A percentile compares a stretch with the other conserved stretches of the same genome.
Evolutionary conservation across 2,329 filamentous ascomycete species (phyloP).

Genomic region (Didymella arachidicola): DNA sequence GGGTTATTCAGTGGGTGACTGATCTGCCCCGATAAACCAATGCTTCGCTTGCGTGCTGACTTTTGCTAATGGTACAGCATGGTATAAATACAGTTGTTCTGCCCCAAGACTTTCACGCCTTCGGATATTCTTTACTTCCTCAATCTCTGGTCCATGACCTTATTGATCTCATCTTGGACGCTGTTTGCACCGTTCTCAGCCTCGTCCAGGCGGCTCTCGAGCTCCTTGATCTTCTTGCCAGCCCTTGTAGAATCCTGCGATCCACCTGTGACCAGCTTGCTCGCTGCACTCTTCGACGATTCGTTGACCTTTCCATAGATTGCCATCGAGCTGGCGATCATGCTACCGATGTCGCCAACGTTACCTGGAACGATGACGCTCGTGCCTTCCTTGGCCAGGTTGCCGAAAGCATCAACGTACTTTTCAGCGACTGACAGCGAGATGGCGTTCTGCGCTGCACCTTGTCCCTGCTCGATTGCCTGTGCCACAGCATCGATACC

Average conservation of each 20-base stretch:
- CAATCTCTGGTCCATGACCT: constrained; percentile 48
- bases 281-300: constrained; percentile 73
- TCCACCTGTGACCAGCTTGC: constrained; percentile 48
- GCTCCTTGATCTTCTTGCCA: constrained; percentile 42
- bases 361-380: constrained; percentile 96
- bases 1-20: constrained; percentile 24
- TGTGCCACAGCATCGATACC: constrained; percentile 88
- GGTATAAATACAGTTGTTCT: constrained; percentile 41
- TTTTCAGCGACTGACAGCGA: constrained; percentile 93
- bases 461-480: constrained; percentile 75
- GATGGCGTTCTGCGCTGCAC: constrained; percentile 81
- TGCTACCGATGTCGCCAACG: constrained; percentile 91
- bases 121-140: constrained; percentile 30
- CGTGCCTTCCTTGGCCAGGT: constrained; percentile 93
- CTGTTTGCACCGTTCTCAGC: constrained; percentile 33
- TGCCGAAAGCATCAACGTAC: constrained; percentile 94
- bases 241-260: constrained; percentile 31
- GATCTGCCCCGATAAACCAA: constrained; percentile 28
- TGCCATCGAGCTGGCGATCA: constrained; percentile 95
- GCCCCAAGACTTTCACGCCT: not conserved
- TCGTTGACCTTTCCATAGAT: constrained; percentile 94
- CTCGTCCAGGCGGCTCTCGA: constrained; percentile 38
- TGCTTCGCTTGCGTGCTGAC: constrained; percentile 28
- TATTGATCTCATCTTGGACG: constrained; percentile 44
- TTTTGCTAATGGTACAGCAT: constrained; percentile 43